Evolutionary conservation across 768 basidiomycete genomes (phyloP).

Genomic region (Leccinellum rugosiceps): DNA sequence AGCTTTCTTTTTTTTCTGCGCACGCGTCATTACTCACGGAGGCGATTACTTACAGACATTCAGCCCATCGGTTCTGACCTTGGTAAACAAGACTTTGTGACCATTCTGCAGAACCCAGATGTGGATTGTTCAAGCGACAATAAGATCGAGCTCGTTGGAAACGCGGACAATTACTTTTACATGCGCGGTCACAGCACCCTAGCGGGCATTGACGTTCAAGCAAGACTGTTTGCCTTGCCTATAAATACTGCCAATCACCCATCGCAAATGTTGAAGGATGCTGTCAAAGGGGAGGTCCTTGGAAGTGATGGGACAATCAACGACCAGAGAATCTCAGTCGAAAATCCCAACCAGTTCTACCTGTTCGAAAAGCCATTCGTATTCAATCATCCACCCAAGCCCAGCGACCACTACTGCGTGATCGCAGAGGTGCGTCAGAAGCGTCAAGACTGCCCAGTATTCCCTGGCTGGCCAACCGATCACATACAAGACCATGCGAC

Average conservation of each 20-base stretch:
- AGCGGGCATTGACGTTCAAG: constrained; percentile 6
- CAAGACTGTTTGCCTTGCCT: neutral
- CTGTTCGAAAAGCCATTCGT: constrained; percentile 4
- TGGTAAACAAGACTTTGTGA: too few relatives aligned
- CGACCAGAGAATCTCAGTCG: constrained; percentile 3
- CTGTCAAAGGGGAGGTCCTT: neutral
- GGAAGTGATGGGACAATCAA: neutral
- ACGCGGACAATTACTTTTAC: constrained; percentile 5
- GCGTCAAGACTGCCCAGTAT: neutral
- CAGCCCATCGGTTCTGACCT: too few relatives aligned
- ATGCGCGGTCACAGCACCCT: constrained; percentile 11
- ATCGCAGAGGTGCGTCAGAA: constrained; percentile 11
- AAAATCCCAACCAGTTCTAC: constrained; percentile 1
- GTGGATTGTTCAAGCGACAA: neutral
- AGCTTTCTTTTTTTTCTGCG: too few relatives aligned
- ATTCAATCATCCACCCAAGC: neutral
- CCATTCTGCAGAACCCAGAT: too few relatives aligned
- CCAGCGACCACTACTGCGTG: neutral
- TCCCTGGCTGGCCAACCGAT: constrained; percentile 2
- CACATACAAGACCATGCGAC: neutral
- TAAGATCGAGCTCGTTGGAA: constrained; percentile 1
- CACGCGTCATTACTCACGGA: too few relatives aligned
- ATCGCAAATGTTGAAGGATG: neutral
- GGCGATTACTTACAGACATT: too few relatives aligned
- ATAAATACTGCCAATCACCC: neutral